Evolutionary conservation across 805 yeast species (phyloP), one percentile per base, ranked within the genome.

Genomic region (Pichia membranifaciens): DNA sequence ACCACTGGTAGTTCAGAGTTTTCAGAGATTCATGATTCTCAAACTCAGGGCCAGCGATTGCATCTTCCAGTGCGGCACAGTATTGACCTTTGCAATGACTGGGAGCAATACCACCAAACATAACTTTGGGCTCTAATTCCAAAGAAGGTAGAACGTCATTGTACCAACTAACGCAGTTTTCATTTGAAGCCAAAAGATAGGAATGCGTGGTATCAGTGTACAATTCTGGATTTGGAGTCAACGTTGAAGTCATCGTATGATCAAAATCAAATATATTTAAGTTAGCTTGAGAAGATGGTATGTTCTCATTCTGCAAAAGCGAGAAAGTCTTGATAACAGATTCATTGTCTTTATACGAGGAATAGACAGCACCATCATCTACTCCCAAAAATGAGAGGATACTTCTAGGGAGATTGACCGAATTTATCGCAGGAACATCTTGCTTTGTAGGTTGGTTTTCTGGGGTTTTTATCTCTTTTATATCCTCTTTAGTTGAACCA

Each of bases 191-290:
- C 9, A 6, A n/a, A 3, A 43, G 16, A 7, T 12, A 13, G 2
- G n/a, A n/a, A 21, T 41, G 31, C 3, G 46, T 32, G 2, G 17
- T 7, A 15, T 28, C 12, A 22, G 45, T 23, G 15, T 44, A 48
- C 1, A 48, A 23, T 9, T 44, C 41, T 4, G 25, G 22, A 32
- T 48, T 48, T 6, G 51, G 51, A 2, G 15, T 16, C 2, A 32
- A 15, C 0, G 48, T 32, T 8, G 36, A 33, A 5, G 28, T 21
- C 39, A 44, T 17, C 12, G 48, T 44, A 21, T 44, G 38, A 25
- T 40, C 45, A 29, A 48, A 48, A 31, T 36, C 41, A 18, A 44
- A 48, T 12, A 48, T 44, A 39, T 48, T 43, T 3, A 47, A 32
- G 18, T 16, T 37, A 9, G 20, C 32, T 5, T 2, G 38, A 21